These are phyloP conservation scores for Candida tropicalis DNA, from an alignment of 1,139 yeast genomes.

Conservation along the genomic window DNA sequence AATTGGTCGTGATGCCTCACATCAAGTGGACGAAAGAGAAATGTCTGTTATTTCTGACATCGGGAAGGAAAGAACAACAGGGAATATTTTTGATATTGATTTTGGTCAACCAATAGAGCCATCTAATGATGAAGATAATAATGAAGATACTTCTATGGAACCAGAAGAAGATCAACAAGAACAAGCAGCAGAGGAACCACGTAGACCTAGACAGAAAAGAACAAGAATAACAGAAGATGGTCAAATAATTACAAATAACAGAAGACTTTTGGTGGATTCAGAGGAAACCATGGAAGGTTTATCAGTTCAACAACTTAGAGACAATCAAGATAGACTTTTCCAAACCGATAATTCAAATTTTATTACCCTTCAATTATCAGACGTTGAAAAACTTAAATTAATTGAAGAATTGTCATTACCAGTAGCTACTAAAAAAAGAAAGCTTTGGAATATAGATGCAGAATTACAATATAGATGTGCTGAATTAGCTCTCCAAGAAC, in stretches of 20 bases:
- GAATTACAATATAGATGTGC: conserved; percentile 34
- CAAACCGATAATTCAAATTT: conserved; percentile 19
- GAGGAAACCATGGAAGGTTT: conserved; percentile 38
- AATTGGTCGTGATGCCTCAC: conserved; percentile 46
- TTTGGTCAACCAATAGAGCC: conserved; percentile 36
- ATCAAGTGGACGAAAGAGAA: conserved; percentile 16
- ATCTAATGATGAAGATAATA: conserved; percentile 22
- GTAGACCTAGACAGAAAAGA: conserved; percentile 28
- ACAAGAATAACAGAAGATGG: conserved; percentile 44
- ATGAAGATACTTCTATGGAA: conserved; percentile 19
- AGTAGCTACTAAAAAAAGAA: conserved; percentile 26
- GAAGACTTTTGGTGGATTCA: conserved; percentile 41
- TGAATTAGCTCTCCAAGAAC: conserved; percentile 32
- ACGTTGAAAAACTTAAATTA: conserved; percentile 36
- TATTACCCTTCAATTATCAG: conserved; percentile 31
- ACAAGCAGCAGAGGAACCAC: conserved; percentile 20
- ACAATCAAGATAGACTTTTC: conserved; percentile 29
- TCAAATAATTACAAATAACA: conserved; percentile 38
- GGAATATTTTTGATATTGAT: conserved; percentile 25
- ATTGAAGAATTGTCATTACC: conserved; percentile 41
- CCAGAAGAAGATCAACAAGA: conserved; percentile 20
- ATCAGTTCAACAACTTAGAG: conserved; percentile 36
- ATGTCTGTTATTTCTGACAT: conserved; percentile 35
- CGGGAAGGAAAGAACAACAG: conserved; percentile 24
- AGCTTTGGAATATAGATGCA: conserved; percentile 39